Evolutionary conservation across 2,329 filamentous ascomycete species (phyloP), one percentile per base, ranked within the genome.

Genomic region (Claviceps spartinae): DNA sequence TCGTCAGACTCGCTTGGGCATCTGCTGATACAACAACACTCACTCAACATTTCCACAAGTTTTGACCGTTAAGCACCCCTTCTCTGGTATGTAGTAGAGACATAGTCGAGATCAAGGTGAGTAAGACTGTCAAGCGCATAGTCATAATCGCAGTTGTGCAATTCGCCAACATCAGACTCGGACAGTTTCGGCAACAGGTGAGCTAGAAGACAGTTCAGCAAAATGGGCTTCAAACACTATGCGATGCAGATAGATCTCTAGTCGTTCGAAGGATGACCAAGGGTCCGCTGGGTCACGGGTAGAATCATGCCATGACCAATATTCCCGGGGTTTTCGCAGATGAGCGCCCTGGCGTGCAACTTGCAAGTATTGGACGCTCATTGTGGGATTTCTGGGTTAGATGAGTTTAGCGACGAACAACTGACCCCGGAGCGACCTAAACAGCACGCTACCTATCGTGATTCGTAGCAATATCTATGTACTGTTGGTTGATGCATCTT

Each of bases 381-480:
- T 18, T 86, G 85, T 26, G 24, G 24, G 24, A 26, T 6, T 2
- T 26, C 2, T 7, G 44, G 85, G 82, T 60, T 86, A 90, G 61
- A 87, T 91, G 85, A 86, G 82, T 61, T 89, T 90, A 67, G 86
- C 85, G 0, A 82, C 79, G 0, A 73, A 83, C 51, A 85, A 89
- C 59, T 79, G 76, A 2, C 79, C 69, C 0, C 87, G 79, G 70
- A 63, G 88, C 13, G 84, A 90, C 2, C 65, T 93, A 49, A 76
- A 82, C 1, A 22, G 22, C 22, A 22, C 22, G 22, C 22, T 22
- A 22, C 22, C 22, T 22, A 22, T 22, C 22, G 3, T 22, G 18
- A 18, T 18, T 18, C 18, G 18, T 18, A 22, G 22, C 22, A 4
- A 22, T 22, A 20, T 20, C 2, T 24, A 24, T 5, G 1, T 24